These are phyloP conservation scores for Neurospora sublineolata DNA, from an alignment of 495 filamentous ascomycete genomes.

Conservation along the genomic window DNA sequence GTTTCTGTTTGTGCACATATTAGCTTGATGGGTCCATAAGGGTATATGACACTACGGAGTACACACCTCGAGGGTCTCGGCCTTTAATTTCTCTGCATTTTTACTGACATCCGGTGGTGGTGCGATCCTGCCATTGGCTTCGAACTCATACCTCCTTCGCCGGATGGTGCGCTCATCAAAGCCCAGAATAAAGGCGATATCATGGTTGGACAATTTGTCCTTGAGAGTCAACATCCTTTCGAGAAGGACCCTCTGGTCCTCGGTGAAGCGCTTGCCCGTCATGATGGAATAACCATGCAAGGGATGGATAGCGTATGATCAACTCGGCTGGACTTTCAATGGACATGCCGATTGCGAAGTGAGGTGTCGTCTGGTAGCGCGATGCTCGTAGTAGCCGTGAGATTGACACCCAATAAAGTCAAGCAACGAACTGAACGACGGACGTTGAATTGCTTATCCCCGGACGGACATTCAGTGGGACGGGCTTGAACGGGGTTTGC, in stretches of 20 bases:
- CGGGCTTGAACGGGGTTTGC: neutral
- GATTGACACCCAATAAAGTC: neutral
- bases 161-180: conserved; percentile 15
- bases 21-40: neutral
- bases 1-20: conserved; percentile 8
- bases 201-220: conserved; percentile 16
- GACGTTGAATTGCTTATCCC: neutral
- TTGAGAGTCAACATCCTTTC: conserved; percentile 11
- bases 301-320: neutral
- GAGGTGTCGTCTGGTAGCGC: neutral
- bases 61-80: conserved; percentile 15
- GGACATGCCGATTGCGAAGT: neutral
- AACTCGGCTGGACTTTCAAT: neutral
- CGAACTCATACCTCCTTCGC: conserved; percentile 15
- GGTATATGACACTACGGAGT: neutral
- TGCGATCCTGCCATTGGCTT: conserved; percentile 10
- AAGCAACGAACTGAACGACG: neutral
- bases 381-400: neutral
- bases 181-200: conserved; percentile 15
- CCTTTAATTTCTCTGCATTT: conserved; percentile 21
- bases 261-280: conserved; percentile 16
- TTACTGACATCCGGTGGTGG: conserved; percentile 17
- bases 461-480: neutral
- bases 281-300: conserved; percentile 4
- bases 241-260: conserved; percentile 12